A percentile compares a stretch with the other conserved stretches of the same genome.
These are phyloP conservation scores for Melanogaster broomeanus DNA, from an alignment of 768 basidiomycete genomes.

Conservation along the genomic window DNA sequence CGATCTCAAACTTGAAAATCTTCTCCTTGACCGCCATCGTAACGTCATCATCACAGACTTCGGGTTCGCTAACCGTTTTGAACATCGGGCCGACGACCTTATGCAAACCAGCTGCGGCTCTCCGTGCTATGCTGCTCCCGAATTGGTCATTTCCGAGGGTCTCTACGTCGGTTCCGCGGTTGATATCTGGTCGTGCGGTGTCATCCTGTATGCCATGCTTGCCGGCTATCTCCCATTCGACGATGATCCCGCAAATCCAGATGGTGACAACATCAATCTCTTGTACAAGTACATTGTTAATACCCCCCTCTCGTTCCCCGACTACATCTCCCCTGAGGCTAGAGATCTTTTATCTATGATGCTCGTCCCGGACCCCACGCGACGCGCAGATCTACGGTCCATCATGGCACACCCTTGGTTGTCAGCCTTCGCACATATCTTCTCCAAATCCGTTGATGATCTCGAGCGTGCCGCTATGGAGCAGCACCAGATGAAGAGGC, in stretches of 20 bases:
- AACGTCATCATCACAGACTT: slow-evolving; percentile 99
- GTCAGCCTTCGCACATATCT: slow-evolving; percentile 44
- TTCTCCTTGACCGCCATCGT: slow-evolving; percentile 93
- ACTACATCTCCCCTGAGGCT: slow-evolving; percentile 84
- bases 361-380: slow-evolving; percentile 90
- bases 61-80: slow-evolving; percentile 97
- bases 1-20: slow-evolving; percentile 97
- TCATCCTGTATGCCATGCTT: slow-evolving; percentile 96
- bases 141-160: slow-evolving; percentile 96
- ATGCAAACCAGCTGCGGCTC: slow-evolving; percentile 99
- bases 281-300: slow-evolving; percentile 98
- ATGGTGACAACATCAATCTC: slow-evolving; percentile 99
- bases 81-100: slow-evolving; percentile 88
- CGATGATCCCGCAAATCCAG: slow-evolving; percentile 97
- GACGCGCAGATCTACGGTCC: slow-evolving; percentile 69
- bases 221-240: slow-evolving; percentile 99
- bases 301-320: slow-evolving; percentile 96
- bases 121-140: slow-evolving; percentile 98
- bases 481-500: slow-evolving; percentile 80
- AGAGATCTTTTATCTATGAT: slow-evolving; percentile 84
- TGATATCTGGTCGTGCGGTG: slow-evolving; percentile 97
- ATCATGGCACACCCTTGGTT: slow-evolving; percentile 95
- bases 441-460: slow-evolving; percentile 73
- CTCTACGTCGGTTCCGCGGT: slow-evolving; percentile 96
- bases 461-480: slow-evolving; percentile 82